Evolutionary conservation across 805 yeast genomes (phyloP), one percentile per base, ranked within the genome.

Genomic region (Kurtzmaniella cleridarum): DNA sequence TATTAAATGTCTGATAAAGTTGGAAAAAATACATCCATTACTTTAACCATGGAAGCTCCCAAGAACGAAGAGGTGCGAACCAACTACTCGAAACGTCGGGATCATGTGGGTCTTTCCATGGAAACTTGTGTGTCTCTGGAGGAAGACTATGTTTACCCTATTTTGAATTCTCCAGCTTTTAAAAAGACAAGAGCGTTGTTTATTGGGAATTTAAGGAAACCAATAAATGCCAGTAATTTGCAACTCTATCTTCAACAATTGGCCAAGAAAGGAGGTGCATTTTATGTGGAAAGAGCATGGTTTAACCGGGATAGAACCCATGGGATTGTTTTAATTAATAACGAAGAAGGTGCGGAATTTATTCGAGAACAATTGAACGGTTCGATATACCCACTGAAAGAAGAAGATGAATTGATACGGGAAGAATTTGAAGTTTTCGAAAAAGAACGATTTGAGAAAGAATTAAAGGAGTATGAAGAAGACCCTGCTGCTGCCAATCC

Each of bases 201-300:
- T 39, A 57, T 71, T n/a, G 76, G 68, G 11, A 71, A 71, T 44
- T 52, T 71, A 34, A 53, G 67, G 12, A 47, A 59, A 3, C 69
- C 70, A 10, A 51, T 69, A 34, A 64, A 64, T 41, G 67, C 68
- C 30, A 50, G 48, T 14, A 58, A 55, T 38, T 65, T 71, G 41
- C 73, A 69, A 45, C 53, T 52, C 16, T 42, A 62, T 42, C 42
- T 71, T 39, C 58, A 57, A 32, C 52, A 49, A 12, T 50, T 62
- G 35, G 62, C 67, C 3, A 40, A 51, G 14, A 44, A 40, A 16
- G 53, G 44, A 3, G 49, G 50, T 6, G 48, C 31, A 16, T 53
- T 56, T 28, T 44, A 45, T 2, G 53, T 71, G 20, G 75, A 69
- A 43, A 50, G 75, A 35, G 73, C 72, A 4, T 71, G 76, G 76